These are phyloP conservation scores for Zarea fungicola DNA, from an alignment of 2,329 filamentous ascomycete species.

Conservation along the genomic window DNA sequence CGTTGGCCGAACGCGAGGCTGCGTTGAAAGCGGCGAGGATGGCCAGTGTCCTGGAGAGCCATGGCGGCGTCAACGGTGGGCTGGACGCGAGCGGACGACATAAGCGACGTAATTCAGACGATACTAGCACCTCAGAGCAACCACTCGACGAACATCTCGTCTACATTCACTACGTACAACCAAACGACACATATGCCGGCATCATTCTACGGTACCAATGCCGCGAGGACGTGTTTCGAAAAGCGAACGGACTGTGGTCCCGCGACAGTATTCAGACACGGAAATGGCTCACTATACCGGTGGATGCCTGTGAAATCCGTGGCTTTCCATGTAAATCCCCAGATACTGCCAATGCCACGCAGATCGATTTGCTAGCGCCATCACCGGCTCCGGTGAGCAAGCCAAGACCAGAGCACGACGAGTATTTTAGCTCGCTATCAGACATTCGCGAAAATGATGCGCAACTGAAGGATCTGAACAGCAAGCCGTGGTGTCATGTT, in stretches of 20 bases:
- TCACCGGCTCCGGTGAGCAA: conserved; percentile 35
- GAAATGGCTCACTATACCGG: conserved; percentile 75
- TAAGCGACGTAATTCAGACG: conserved; percentile 67
- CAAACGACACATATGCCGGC: conserved; percentile 82
- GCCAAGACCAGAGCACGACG: conserved; percentile 28
- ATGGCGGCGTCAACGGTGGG: conserved; percentile 54
- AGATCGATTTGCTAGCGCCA: conserved; percentile 47
- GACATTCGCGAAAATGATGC: conserved; percentile 25
- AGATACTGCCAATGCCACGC: conserved; percentile 31
- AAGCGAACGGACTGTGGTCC: conserved; percentile 90
- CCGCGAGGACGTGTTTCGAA: conserved; percentile 73
- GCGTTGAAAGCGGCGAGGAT: conserved; percentile 51
- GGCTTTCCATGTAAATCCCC: conserved; percentile 62
- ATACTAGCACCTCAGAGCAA: conserved; percentile 45
- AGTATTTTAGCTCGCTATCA: conserved; percentile 35
- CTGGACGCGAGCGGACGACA: conserved; percentile 50
- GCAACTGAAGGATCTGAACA: conserved; percentile 39
- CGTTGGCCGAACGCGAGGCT: conserved; percentile 47
- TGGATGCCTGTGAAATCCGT: conserved; percentile 82
- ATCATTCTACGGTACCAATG: conserved; percentile 89
- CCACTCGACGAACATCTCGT: conserved; percentile 73
- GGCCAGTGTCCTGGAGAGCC: conserved; percentile 55
- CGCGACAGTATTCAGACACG: conserved; percentile 85
- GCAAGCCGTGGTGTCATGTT: conserved; percentile 76
- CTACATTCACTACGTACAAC: conserved; percentile 82